Evolutionary conservation across 2,329 filamentous ascomycete genomes (phyloP).

Genomic region (Zymoseptoria pseudotritici): DNA sequence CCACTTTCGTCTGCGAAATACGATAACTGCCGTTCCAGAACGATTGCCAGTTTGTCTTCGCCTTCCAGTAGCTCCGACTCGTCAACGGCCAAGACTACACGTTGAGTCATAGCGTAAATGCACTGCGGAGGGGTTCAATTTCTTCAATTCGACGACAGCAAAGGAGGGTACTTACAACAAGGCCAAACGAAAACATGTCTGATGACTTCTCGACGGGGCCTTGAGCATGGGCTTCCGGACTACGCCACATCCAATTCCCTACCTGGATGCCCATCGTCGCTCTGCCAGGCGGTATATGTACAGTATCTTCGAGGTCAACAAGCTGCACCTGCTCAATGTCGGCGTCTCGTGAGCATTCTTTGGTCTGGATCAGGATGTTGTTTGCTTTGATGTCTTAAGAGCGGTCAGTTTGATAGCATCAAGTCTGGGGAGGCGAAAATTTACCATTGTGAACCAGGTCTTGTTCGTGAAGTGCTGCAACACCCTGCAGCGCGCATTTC

Average conservation of each 20-base stretch:
- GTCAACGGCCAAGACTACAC: conserved; percentile 32
- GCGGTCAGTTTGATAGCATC: conserved; percentile 11
- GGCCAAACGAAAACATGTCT: conserved; percentile 40
- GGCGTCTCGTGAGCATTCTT: conserved; percentile 26
- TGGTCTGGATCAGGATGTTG: conserved; percentile 39
- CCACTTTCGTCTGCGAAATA: conserved; percentile 41
- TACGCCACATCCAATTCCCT: conserved; percentile 42
- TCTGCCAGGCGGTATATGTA: conserved; percentile 32
- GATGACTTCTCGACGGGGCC: conserved; percentile 34
- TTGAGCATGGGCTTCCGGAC: conserved; percentile 39
- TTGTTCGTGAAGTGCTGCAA: conserved; percentile 33
- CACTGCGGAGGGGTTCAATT: conserved; percentile 27
- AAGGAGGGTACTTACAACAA: conserved; percentile 31
- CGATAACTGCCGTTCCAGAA: conserved; percentile 42
- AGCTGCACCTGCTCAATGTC: conserved; percentile 33
- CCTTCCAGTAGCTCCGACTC: conserved; percentile 28
- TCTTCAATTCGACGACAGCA: neutral
- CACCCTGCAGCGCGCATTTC: conserved; percentile 35
- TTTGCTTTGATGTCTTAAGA: conserved; percentile 38
- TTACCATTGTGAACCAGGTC: conserved; percentile 28
- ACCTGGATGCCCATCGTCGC: conserved; percentile 32
- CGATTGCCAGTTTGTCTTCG: conserved; percentile 32
- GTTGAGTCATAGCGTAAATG: conserved; percentile 40
- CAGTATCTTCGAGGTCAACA: conserved; percentile 37
- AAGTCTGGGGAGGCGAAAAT: neutral